These are phyloP conservation scores for Epichloe sibirici DNA, from an alignment of 2,329 filamentous ascomycete genomes.

Conservation along the genomic window DNA sequence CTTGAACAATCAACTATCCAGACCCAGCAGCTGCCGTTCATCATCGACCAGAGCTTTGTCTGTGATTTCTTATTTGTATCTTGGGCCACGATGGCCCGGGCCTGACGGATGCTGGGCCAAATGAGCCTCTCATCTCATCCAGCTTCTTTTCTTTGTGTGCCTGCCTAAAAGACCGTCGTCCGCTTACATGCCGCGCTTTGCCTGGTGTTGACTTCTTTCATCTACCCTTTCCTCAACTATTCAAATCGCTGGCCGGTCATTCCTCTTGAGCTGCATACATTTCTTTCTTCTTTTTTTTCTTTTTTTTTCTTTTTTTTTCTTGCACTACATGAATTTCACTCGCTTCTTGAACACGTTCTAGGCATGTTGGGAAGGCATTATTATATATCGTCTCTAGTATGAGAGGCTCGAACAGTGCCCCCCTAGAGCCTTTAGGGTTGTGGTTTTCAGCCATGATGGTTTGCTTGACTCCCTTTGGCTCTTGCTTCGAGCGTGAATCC, in stretches of 20 bases:
- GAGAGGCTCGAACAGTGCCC: conserved; percentile 29
- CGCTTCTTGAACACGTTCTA: background rate
- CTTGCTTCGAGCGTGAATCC: conserved; percentile 26
- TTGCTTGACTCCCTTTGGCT: conserved; percentile 31
- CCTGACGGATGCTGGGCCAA: conserved; percentile 4
- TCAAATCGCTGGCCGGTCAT: conserved; percentile 11
- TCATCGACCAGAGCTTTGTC: conserved; percentile 6
- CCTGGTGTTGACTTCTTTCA: conserved; percentile 6
- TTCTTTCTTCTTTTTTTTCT: too few species aligned
- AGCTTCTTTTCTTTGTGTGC: conserved; percentile 4
- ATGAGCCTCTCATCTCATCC: conserved; percentile 7
- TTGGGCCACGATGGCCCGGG: conserved; percentile 9
- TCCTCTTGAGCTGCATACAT: conserved; percentile 8
- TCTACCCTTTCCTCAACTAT: background rate
- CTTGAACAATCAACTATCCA: conserved; percentile 13
- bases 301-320: conserved; percentile 7
- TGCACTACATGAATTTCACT: background rate
- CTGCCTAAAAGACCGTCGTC: conserved; percentile 1
- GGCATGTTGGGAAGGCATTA: conserved; percentile 5
- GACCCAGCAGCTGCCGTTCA: conserved; percentile 11
- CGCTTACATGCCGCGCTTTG: background rate
- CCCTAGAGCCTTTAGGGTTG: conserved; percentile 29
- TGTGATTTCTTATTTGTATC: background rate
- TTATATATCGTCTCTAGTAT: conserved; percentile 19
- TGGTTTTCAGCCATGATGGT: conserved; percentile 34